These are phyloP conservation scores for Flaveria robusta DNA, from an alignment of 129 eudicot genomes.

Conservation along the genomic window DNA sequence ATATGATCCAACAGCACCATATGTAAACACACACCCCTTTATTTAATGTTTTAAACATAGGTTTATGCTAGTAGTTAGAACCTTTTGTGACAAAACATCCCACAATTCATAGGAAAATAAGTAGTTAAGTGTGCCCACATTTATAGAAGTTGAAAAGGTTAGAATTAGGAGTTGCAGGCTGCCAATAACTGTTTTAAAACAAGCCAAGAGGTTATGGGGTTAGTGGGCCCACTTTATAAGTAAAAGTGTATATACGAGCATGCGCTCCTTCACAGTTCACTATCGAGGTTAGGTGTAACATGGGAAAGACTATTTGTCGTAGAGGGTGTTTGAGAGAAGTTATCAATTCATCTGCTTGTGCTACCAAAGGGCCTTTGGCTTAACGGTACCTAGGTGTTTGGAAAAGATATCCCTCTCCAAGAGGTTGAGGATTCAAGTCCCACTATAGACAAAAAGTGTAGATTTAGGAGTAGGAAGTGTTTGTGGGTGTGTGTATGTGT, in stretches of 20 bases:
- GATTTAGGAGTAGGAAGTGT: too few relatives aligned
- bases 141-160: neutral
- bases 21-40: neutral
- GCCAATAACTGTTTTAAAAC: neutral
- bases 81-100: neutral
- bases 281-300: conserved; percentile 85
- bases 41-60: too few relatives aligned
- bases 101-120: neutral
- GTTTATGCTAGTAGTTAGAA: neutral
- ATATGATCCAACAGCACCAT: neutral
- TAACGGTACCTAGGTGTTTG: too few relatives aligned
- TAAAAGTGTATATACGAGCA: conserved; percentile 18
- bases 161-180: neutral
- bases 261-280: conserved; percentile 40
- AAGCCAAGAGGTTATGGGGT: neutral
- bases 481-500: too few relatives aligned
- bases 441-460: too few relatives aligned
- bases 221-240: neutral
- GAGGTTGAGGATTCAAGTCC: too few relatives aligned
- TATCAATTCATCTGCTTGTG: conserved; percentile 97
- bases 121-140: neutral
- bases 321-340: conserved; percentile 86
- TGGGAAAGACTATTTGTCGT: conserved; percentile 90
- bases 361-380: too few relatives aligned
- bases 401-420: too few relatives aligned